Evolutionary conservation across 2,329 filamentous ascomycete species (phyloP).

Genomic region (Paraphoma sp.): DNA sequence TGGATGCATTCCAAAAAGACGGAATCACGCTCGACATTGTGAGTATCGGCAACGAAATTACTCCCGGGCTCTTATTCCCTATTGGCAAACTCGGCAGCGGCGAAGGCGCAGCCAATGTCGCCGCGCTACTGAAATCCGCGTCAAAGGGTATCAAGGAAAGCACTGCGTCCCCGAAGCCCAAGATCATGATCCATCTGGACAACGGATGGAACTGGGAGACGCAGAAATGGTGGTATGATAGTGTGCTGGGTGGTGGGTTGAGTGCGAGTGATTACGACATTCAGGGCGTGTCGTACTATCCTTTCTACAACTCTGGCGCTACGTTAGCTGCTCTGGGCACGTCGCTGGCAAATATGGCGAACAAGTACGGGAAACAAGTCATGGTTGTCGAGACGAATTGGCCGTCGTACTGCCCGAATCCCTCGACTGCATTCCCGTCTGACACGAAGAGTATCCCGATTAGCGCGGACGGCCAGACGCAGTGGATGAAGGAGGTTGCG

Average conservation of each 20-base stretch:
- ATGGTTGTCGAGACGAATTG: conserved; percentile 76
- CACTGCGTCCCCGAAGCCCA: conserved; percentile 61
- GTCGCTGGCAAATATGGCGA: conserved; percentile 65
- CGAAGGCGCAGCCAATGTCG: conserved; percentile 61
- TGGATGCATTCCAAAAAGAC: conserved; percentile 65
- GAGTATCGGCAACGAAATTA: conserved; percentile 78
- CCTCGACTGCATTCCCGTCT: conserved; percentile 64
- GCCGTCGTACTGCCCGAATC: conserved; percentile 68
- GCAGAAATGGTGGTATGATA: conserved; percentile 71
- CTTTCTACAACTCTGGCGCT: conserved; percentile 69
- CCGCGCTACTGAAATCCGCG: conserved; percentile 68
- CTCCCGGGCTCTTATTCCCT: conserved; percentile 70
- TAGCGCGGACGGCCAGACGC: conserved; percentile 66
- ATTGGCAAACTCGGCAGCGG: conserved; percentile 63
- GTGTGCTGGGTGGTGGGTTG: conserved; percentile 54
- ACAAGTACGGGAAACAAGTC: conserved; percentile 68
- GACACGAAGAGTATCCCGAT: conserved; percentile 68
- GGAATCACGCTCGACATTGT: conserved; percentile 67
- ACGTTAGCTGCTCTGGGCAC: conserved; percentile 64
- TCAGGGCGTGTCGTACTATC: conserved; percentile 77
- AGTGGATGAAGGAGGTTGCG: conserved; percentile 67
- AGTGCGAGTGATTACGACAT: conserved; percentile 67
- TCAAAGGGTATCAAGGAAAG: conserved; percentile 70
- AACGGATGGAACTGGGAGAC: conserved; percentile 75
- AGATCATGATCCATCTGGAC: conserved; percentile 78